Conservation (phyloP, 495 filamentous ascomycete species). For the Podospora tetraspora region DNA sequence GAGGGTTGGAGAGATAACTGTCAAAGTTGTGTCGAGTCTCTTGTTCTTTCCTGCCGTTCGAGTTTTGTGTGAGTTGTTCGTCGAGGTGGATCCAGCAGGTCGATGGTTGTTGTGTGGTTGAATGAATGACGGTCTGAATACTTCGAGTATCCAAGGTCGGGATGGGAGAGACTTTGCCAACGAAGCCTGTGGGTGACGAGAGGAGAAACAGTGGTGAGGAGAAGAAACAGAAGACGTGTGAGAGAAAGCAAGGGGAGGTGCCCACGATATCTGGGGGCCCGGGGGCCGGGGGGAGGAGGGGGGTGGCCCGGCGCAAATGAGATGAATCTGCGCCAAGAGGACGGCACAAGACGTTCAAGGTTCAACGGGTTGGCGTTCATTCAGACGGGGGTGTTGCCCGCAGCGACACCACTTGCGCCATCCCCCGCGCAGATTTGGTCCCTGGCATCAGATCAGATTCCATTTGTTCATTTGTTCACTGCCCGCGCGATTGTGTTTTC, state of each 20-base stretch:
- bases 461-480: not conserved
- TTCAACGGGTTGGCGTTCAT: not conserved
- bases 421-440: conserved; percentile 9
- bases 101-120: conserved; percentile 8
- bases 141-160: conserved; percentile 40
- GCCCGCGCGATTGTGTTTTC: not conserved
- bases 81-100: conserved; percentile 1
- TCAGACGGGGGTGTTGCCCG: conserved; percentile 7
- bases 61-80: not conserved
- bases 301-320: conserved; percentile 11
- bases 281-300: not conserved
- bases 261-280: conserved; percentile 16
- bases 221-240: conserved; percentile 8
- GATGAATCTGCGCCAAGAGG: conserved; percentile 10
- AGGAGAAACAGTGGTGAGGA: conserved; percentile 12
- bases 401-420: not conserved
- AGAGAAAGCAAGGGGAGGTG: conserved; percentile 11
- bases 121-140: conserved; percentile 40
- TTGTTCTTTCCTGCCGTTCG: not conserved
- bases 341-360: conserved; percentile 2
- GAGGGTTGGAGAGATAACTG: conserved; percentile 5
- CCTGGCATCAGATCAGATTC: not conserved
- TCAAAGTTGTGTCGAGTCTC: not conserved
- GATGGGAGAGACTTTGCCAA: conserved; percentile 50
- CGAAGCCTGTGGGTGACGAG: conserved; percentile 41